Percentiles rank a stretch among this genome's conserved stretches.
Evolutionary conservation across 2,329 filamentous ascomycete species (phyloP).

Genomic region (Arthroderma sp.): DNA sequence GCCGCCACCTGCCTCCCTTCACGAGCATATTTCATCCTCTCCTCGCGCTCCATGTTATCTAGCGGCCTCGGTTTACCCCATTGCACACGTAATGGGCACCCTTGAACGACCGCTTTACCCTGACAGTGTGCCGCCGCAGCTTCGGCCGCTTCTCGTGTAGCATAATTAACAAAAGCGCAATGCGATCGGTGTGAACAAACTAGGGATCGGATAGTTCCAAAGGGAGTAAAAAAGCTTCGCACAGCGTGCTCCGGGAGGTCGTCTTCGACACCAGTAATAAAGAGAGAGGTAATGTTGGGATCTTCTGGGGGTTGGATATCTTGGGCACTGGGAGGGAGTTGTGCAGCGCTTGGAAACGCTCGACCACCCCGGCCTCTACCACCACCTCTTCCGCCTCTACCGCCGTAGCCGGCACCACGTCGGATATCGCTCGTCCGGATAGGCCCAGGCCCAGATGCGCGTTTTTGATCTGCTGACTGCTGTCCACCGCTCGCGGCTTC

Average conservation of each 20-base stretch:
- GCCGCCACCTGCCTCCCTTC: slow-evolving; percentile 55
- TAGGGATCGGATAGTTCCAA: slow-evolving; percentile 80
- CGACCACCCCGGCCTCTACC: slow-evolving; percentile 39
- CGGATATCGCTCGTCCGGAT: slow-evolving; percentile 58
- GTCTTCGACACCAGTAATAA: slow-evolving; percentile 90
- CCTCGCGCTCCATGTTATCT: slow-evolving; percentile 79
- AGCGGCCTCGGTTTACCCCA: slow-evolving; percentile 91
- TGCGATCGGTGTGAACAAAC: slow-evolving; percentile 96
- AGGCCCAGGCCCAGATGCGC: slow-evolving; percentile 54
- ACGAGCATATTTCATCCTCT: slow-evolving; percentile 65
- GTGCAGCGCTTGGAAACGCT: slow-evolving; percentile 56
- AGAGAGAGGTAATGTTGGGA: slow-evolving; percentile 77
- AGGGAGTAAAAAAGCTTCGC: slow-evolving; percentile 75
- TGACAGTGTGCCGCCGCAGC: slow-evolving; percentile 72
- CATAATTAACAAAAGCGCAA: slow-evolving; percentile 92
- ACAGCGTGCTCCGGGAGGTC: slow-evolving; percentile 87
- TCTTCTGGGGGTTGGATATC: slow-evolving; percentile 80
- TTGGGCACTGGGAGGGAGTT: slow-evolving; percentile 65
- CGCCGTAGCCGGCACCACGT: slow-evolving; percentile 34
- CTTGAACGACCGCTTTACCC: slow-evolving; percentile 77
- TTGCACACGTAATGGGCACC: slow-evolving; percentile 75
- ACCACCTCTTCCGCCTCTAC: slow-evolving; percentile 32
- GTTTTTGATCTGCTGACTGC: slow-evolving; percentile 32
- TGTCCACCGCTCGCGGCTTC: slow-evolving; percentile 12
- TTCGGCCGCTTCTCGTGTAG: slow-evolving; percentile 72